Conservation (phyloP, 257 asterid species). For the Solanum pinnatisectum region DNA sequence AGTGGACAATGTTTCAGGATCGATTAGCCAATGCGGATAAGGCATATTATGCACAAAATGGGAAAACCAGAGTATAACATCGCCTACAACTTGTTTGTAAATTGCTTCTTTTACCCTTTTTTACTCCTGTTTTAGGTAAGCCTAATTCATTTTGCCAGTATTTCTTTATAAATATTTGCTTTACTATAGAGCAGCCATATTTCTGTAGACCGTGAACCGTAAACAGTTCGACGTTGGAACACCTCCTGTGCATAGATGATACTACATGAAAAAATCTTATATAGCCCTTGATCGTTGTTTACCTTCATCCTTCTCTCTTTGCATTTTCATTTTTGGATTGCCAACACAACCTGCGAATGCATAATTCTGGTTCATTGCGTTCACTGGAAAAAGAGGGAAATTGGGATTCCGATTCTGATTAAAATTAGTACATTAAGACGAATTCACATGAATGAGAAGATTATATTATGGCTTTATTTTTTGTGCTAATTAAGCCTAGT, state of each 20-base stretch:
- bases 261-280: neutral
- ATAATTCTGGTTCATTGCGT: neutral
- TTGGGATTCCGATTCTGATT: neutral
- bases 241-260: neutral
- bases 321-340: neutral
- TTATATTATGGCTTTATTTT: too few species aligned
- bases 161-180: neutral
- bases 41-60: conserved; percentile 7
- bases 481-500: too few species aligned
- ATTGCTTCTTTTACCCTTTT: neutral
- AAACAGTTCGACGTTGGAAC: neutral
- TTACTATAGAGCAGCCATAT: neutral
- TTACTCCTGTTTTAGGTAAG: neutral
- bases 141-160: neutral
- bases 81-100: neutral
- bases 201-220: neutral
- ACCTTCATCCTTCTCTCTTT: neutral
- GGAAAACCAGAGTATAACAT: neutral
- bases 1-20: conserved; percentile 20
- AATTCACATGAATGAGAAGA: neutral
- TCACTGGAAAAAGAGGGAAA: neutral
- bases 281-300: neutral
- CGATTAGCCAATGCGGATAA: conserved; percentile 17
- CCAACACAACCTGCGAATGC: neutral
- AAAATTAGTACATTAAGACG: neutral